Conservation (phyloP, 257 asterid genomes). For the Primulina eburnea region DNA sequence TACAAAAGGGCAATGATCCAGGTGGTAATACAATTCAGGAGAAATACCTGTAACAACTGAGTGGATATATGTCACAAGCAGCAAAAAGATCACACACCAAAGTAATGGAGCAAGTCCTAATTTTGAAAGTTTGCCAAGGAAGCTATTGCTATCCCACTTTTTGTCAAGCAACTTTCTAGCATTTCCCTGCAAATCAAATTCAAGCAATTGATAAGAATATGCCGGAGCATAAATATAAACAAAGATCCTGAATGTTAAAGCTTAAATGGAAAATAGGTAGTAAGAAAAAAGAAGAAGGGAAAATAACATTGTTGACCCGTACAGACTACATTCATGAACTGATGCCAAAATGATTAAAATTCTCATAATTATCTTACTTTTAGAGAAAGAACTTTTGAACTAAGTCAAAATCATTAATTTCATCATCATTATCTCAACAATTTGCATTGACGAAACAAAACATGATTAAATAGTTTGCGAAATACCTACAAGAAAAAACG, state of each 20-base stretch:
- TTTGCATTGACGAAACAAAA: conserved; percentile 1
- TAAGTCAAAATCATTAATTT: background rate
- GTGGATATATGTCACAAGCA: conserved; percentile 62
- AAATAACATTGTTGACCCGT: background rate
- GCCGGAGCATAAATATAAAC: background rate
- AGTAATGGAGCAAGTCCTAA: conserved; percentile 94
- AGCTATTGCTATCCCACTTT: conserved; percentile 70
- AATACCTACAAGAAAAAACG: conserved; percentile 95
- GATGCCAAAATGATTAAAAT: background rate
- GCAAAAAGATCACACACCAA: conserved; percentile 69
- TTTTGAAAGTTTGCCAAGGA: conserved; percentile 70
- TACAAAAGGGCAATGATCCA: conserved; percentile 1
- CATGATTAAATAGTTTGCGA: conserved; percentile 19
- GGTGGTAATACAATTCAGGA: conserved; percentile 22
- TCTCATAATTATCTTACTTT: background rate
- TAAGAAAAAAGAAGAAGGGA: background rate
- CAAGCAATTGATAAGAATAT: conserved; percentile 12
- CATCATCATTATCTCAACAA: background rate
- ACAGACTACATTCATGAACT: background rate
- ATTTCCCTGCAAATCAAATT: conserved; percentile 70
- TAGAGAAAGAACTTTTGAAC: background rate
- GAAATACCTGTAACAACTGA: conserved; percentile 73
- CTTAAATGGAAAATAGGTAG: too few species aligned
- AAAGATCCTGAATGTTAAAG: background rate
- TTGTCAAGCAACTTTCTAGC: conserved; percentile 82